These are phyloP conservation scores for Aurifilum marmelostoma DNA, from an alignment of 2,329 filamentous ascomycete genomes.

Conservation along the genomic window DNA sequence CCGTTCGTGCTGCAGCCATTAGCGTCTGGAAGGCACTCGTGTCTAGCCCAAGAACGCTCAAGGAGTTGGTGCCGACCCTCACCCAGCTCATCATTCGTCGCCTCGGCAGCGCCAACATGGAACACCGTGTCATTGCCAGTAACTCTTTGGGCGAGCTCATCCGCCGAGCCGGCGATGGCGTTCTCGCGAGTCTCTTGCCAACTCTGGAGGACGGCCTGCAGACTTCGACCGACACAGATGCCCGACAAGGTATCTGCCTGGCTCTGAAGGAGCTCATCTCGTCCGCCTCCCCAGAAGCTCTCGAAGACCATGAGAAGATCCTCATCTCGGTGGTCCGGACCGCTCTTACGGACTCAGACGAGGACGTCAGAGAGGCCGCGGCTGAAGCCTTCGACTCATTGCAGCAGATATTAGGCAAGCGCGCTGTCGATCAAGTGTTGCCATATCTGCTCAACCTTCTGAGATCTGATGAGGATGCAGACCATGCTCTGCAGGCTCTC, in stretches of 20 bases:
- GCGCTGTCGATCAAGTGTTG: slow-evolving; percentile 90
- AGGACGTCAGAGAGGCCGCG: slow-evolving; percentile 90
- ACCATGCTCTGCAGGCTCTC: slow-evolving; percentile 89
- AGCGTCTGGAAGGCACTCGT: slow-evolving; percentile 97
- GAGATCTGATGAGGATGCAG: slow-evolving; percentile 81
- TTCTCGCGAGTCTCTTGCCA: slow-evolving; percentile 83
- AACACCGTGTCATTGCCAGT: slow-evolving; percentile 98
- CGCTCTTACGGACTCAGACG: slow-evolving; percentile 86
- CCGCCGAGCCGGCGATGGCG: slow-evolving; percentile 92
- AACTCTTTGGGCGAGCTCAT: slow-evolving; percentile 97
- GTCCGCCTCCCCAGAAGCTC: slow-evolving; percentile 82
- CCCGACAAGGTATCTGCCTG: slow-evolving; percentile 96
- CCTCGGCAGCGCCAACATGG: slow-evolving; percentile 93
- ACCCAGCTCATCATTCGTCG: slow-evolving; percentile 94
- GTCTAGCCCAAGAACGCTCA: slow-evolving; percentile 86
- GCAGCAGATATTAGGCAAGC: slow-evolving; percentile 92
- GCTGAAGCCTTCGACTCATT: slow-evolving; percentile 96
- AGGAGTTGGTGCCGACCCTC: slow-evolving; percentile 92
- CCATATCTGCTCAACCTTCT: slow-evolving; percentile 91
- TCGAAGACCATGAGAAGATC: slow-evolving; percentile 94
- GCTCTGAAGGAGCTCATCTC: slow-evolving; percentile 91
- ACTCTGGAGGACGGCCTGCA: slow-evolving; percentile 91
- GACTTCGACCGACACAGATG: slow-evolving; percentile 85
- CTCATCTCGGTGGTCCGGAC: slow-evolving; percentile 93
- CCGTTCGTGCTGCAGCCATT: slow-evolving; percentile 88